Evolutionary conservation across 2,329 filamentous ascomycete species (phyloP).

Genomic region (Sphaerostilbella broomeana): DNA sequence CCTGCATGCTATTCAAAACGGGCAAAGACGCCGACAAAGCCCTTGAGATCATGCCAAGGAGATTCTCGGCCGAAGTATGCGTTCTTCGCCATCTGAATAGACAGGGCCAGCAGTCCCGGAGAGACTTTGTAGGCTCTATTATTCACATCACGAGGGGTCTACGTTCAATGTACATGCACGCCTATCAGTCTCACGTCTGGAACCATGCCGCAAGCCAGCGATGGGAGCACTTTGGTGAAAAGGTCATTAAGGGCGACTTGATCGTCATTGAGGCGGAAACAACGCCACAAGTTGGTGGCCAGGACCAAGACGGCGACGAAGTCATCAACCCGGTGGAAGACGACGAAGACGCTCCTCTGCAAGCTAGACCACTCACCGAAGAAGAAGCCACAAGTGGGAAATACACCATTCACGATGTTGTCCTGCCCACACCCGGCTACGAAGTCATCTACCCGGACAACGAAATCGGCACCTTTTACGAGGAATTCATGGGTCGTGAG

Average conservation of each 20-base stretch:
- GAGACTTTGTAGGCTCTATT: constrained; percentile 76
- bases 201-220: constrained; percentile 77
- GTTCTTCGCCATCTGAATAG: constrained; percentile 71
- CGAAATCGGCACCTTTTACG: constrained; percentile 76
- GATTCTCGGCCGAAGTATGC: constrained; percentile 72
- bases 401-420: constrained; percentile 79
- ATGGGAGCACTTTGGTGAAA: constrained; percentile 66
- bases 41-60: constrained; percentile 63
- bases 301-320: constrained; percentile 52
- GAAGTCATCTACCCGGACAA: constrained; percentile 84
- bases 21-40: constrained; percentile 54
- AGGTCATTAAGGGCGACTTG: constrained; percentile 78
- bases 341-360: constrained; percentile 37
- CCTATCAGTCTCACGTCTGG: constrained; percentile 93
- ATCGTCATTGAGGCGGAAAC: constrained; percentile 48
- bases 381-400: constrained; percentile 72
- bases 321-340: constrained; percentile 37
- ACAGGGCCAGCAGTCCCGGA: constrained; percentile 38
- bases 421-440: constrained; percentile 87
- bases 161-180: constrained; percentile 91
- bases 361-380: constrained; percentile 66
- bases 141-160: constrained; percentile 74
- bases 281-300: constrained; percentile 40
- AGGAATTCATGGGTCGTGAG: constrained; percentile 74
- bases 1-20: constrained; percentile 66